These are phyloP conservation scores for Pelargonium cotyledonis DNA, from an alignment of 441 rosid genomes.

Conservation along the genomic window DNA sequence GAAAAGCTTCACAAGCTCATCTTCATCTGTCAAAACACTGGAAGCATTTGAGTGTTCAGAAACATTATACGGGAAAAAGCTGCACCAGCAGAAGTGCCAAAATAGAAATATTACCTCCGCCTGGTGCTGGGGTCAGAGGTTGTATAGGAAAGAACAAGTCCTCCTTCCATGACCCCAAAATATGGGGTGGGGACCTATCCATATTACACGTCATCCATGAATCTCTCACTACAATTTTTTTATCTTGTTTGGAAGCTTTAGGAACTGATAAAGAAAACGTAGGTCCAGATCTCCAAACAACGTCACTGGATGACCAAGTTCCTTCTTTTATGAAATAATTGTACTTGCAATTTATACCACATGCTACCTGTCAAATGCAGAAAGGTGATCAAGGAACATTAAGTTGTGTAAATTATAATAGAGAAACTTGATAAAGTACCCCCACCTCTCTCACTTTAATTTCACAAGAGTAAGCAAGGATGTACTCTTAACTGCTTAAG, in stretches of 20 bases:
- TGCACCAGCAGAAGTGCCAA: slow-evolving; percentile 18
- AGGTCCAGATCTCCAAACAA: slow-evolving; percentile 84
- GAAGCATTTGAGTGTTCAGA: slow-evolving; percentile 88
- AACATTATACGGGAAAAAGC: slow-evolving; percentile 33
- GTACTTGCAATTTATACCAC: slow-evolving; percentile 73
- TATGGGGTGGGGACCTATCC: slow-evolving; percentile 31
- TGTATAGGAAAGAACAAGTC: slow-evolving; percentile 38
- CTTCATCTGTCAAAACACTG: slow-evolving; percentile 94
- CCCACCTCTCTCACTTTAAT: not conserved
- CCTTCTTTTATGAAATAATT: slow-evolving; percentile 61
- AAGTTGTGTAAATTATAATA: not conserved
- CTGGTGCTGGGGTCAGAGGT: slow-evolving; percentile 28
- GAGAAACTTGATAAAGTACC: slow-evolving; percentile 1
- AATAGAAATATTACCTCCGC: slow-evolving; percentile 54
- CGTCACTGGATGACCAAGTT: slow-evolving; percentile 40
- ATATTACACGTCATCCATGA: slow-evolving; percentile 51
- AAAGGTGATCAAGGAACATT: not conserved
- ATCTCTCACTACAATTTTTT: slow-evolving; percentile 61
- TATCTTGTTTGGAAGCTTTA: slow-evolving; percentile 31
- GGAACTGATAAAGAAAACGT: slow-evolving; percentile 67
- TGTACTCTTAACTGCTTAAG: slow-evolving; percentile 3
- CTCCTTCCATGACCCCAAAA: slow-evolving; percentile 80
- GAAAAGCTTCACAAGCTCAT: slow-evolving; percentile 21
- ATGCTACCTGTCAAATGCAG: slow-evolving; percentile 49
- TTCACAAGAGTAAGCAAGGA: slow-evolving; percentile 5